A percentile compares a stretch with the other conserved stretches of the same genome.
Evolutionary conservation across 768 basidiomycete genomes (phyloP).

Genomic region (Candolleomyces efflorescens): DNA sequence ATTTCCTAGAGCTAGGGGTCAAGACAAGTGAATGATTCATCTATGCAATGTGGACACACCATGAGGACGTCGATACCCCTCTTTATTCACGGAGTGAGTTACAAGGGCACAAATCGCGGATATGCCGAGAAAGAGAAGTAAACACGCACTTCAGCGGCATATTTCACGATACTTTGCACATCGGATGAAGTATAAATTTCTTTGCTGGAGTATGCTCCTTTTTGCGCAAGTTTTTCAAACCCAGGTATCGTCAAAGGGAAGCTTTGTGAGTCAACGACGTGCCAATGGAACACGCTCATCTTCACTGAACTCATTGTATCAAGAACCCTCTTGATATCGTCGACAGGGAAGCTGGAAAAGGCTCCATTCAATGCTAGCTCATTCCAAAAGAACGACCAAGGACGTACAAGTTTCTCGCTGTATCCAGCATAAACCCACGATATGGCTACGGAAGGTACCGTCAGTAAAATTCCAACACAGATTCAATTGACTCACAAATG

Average conservation of each 20-base stretch:
- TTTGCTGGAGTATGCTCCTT: conserved; percentile 62
- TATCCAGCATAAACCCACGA: conserved; percentile 79
- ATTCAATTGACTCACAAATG: conserved; percentile 44
- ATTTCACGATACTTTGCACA: conserved; percentile 53
- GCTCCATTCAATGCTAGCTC: background rate
- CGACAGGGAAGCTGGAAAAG: conserved; percentile 48
- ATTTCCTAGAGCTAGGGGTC: conserved; percentile 49
- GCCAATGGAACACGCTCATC: conserved; percentile 81
- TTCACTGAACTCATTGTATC: conserved; percentile 79
- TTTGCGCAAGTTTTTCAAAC: conserved; percentile 55
- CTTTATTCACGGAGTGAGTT: conserved; percentile 24
- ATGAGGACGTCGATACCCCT: conserved; percentile 70
- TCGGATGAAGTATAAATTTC: conserved; percentile 53
- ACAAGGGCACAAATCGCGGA: background rate
- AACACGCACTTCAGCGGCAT: conserved; percentile 58
- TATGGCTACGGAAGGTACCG: conserved; percentile 54
- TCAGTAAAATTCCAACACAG: background rate
- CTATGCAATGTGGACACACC: conserved; percentile 30
- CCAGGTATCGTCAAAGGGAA: conserved; percentile 64
- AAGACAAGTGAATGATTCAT: background rate
- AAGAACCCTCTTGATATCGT: conserved; percentile 63
- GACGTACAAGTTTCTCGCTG: conserved; percentile 68
- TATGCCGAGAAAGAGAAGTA: conserved; percentile 15
- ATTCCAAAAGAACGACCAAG: background rate
- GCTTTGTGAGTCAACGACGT: conserved; percentile 74